Evolutionary conservation across 257 asterid genomes (phyloP).

Genomic region (Ballota nigra): DNA sequence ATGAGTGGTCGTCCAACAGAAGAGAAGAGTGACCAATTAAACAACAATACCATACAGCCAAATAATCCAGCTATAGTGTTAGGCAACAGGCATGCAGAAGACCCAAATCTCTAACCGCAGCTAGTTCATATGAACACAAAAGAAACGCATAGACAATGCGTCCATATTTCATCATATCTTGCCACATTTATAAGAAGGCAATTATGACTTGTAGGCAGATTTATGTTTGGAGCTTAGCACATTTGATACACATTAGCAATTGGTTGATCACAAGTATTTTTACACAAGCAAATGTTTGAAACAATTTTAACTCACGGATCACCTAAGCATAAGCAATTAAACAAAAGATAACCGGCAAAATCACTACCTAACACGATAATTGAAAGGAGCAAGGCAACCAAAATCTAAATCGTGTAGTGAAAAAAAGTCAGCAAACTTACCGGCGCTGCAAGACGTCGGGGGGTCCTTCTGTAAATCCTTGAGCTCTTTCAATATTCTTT

Average conservation of each 20-base stretch:
- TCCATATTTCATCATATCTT: neutral
- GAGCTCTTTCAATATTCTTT: constrained; percentile 46
- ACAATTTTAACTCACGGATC: neutral
- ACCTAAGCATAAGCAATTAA: neutral
- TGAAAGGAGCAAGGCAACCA: neutral
- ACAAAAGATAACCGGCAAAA: neutral
- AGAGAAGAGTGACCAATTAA: neutral
- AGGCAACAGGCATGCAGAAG: neutral
- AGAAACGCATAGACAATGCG: neutral
- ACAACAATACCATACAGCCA: neutral
- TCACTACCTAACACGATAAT: neutral
- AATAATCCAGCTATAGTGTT: neutral
- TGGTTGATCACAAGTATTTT: neutral
- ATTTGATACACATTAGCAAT: neutral
- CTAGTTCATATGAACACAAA: neutral
- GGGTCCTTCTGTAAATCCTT: constrained; percentile 55
- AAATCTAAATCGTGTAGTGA: neutral
- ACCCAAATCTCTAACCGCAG: neutral
- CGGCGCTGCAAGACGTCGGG: constrained; percentile 58
- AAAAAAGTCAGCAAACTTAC: constrained; percentile 15
- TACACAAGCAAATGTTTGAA: neutral
- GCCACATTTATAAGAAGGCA: neutral
- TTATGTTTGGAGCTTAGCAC: neutral
- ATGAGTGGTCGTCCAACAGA: neutral
- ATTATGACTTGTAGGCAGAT: neutral